Conservation (phyloP, 805 yeast genomes). For the Torulaspora gathmanii region DNA sequence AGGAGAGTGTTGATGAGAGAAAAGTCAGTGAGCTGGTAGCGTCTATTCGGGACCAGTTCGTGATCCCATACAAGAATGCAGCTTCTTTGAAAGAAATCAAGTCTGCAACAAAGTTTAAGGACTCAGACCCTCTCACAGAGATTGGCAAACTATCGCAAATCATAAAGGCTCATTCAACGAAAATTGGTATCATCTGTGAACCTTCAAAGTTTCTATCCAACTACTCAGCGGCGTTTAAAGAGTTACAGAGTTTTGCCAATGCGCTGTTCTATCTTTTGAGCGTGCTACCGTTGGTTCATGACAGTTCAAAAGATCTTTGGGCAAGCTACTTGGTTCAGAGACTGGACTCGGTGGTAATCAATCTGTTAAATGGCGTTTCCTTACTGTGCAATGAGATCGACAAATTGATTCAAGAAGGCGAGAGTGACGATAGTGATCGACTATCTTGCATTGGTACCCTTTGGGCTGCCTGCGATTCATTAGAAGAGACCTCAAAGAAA, state of each 20-base stretch:
- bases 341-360: conserved; percentile 22
- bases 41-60: conserved; percentile 24
- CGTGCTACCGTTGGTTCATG: conserved; percentile 31
- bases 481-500: conserved; percentile 40
- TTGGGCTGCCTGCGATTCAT: conserved; percentile 61
- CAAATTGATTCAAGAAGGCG: conserved; percentile 12
- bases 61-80: conserved; percentile 20
- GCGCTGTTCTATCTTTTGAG: conserved; percentile 25
- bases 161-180: conserved; percentile 71
- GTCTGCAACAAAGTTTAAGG: conserved; percentile 25
- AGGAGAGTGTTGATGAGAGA: conserved; percentile 2
- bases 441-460: conserved; percentile 59
- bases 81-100: conserved; percentile 21
- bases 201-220: conserved; percentile 27
- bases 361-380: conserved; percentile 23
- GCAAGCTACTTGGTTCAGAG: conserved; percentile 21
- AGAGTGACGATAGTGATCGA: conserved; percentile 37
- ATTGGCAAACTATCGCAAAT: conserved; percentile 54
- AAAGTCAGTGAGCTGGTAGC: conserved; percentile 14
- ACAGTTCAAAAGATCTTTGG: conserved; percentile 17
- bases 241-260: conserved; percentile 28
- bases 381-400: conserved; percentile 23
- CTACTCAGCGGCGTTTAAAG: conserved; percentile 25
- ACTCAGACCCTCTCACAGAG: conserved; percentile 41
- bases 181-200: conserved; percentile 41